A percentile compares a stretch with the other conserved stretches of the same genome.
phyloP scores from a whole-genome alignment of 1,284 basidiomycete species.

The Xanthoconium separans region DNA sequence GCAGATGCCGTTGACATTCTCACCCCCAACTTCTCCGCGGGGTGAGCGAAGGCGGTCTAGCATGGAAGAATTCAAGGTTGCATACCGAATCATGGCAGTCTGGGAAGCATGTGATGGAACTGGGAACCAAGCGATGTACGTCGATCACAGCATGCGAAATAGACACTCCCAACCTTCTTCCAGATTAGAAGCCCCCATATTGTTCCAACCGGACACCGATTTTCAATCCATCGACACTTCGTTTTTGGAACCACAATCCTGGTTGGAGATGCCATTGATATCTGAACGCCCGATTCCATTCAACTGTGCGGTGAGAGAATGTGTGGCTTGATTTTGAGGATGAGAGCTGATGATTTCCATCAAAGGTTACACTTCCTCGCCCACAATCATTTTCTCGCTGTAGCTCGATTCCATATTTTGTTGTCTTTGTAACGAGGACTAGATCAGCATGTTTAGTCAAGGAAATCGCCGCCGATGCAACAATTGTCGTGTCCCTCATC shows the following conservation, averaged over 20 bases:
- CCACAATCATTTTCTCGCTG: conserved; percentile 56
- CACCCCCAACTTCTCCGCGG: conserved; percentile 29
- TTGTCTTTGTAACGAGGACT: conserved; percentile 65
- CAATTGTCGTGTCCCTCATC: conserved; percentile 59
- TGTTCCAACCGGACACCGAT: conserved; percentile 57
- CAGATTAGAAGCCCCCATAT: conserved; percentile 63
- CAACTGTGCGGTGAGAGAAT: conserved; percentile 53
- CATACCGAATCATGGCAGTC: conserved; percentile 54
- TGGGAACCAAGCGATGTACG: conserved; percentile 50
- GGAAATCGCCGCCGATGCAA: conserved; percentile 68
- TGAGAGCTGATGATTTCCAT: conserved; percentile 2
- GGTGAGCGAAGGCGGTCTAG: conserved; percentile 33
- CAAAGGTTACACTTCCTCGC: conserved; percentile 61
- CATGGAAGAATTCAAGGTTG: conserved; percentile 46
- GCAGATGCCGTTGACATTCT: conserved; percentile 61
- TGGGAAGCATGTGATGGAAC: conserved; percentile 56
- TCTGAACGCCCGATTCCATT: conserved; percentile 62
- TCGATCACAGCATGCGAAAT: not conserved
- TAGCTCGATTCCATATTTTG: conserved; percentile 62
- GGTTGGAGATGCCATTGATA: conserved; percentile 66
- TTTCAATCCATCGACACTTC: conserved; percentile 58
- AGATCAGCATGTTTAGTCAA: conserved; percentile 50
- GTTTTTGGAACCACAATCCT: conserved; percentile 45
- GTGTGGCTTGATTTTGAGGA: not conserved
- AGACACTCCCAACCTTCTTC: conserved; percentile 6